Base-by-base conservation (phyloP, 495 filamentous ascomycete species). In the Trichoderma orchidacearum region DNA sequence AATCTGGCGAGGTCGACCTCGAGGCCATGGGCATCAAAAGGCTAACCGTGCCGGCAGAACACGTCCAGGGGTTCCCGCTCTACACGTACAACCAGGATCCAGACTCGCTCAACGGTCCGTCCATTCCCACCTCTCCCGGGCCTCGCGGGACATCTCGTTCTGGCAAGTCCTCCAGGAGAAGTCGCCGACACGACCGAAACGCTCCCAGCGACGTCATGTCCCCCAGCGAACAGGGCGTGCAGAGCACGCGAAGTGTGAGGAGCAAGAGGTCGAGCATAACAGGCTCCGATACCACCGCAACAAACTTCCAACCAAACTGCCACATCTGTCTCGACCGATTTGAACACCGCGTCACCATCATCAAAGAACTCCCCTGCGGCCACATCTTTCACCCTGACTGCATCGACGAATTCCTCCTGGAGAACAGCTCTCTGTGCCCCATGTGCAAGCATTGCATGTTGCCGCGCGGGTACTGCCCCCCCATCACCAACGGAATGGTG, bases 301-400 rank as follows among this genome's bases (percentile, higher is more conserved):
- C 76, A 13, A 69, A 83, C 58, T 77, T 81, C 23, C 87, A 92
- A 66, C 83, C 85, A 0, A 82, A 76, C 5, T 96, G 92, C 64
- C 77, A 84, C 5, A 95, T 96, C 57, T 97, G 92, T 62, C 78
- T 95, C 2, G 88, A 93, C 18, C 80, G 88, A 57, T 97, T 86
- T 65, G 75, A 82, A 25, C 79, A 83, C 17, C 75, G 77, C 8
- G 63, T 66, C 15, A 85, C 89, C 0, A 77, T 78, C 23, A 87
- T 96, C 58, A 85, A 90, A 34, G 87, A 94, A 66, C 74, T 96
- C 3, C 84, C 87, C 0, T 97, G 92, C 60, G 80, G 85, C 0
- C 92, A 97, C 64, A 90, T 96, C 56, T 97, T 89, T 70, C 90
- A 97, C 56, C 83, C 88, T 2, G 83, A 83, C 38, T 97, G 92